A percentile compares a stretch with the other conserved stretches of the same genome.
These are phyloP conservation scores for Arabis hirsuta DNA, from an alignment of 345 rosid species.

Conservation along the genomic window DNA sequence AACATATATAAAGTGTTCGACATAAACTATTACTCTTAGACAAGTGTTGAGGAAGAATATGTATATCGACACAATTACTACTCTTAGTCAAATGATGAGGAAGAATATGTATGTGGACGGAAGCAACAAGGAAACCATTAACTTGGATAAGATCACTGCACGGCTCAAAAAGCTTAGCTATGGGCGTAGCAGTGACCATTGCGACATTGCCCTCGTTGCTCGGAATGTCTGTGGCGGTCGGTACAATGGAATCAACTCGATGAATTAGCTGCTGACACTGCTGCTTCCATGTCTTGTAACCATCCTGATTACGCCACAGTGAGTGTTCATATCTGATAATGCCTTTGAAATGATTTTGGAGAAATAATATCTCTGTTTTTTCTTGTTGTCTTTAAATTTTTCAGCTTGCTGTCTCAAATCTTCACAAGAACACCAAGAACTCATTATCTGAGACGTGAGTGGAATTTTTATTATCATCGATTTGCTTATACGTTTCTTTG, in stretches of 20 bases:
- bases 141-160: slow-evolving; percentile 95
- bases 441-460: slow-evolving; percentile 96
- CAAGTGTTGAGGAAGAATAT: too few relatives aligned
- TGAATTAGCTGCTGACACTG: slow-evolving; percentile 96
- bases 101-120: slow-evolving; percentile 84
- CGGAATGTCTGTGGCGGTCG: slow-evolving; percentile 98
- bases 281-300: slow-evolving; percentile 93
- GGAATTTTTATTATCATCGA: not conserved
- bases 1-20: too few relatives aligned
- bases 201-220: slow-evolving; percentile 89
- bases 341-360: too few relatives aligned
- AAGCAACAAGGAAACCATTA: slow-evolving; percentile 72
- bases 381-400: slow-evolving; percentile 1
- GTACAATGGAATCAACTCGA: slow-evolving; percentile 94
- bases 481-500: not conserved
- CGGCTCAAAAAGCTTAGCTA: slow-evolving; percentile 92
- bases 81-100: too few relatives aligned
- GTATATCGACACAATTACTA: too few relatives aligned
- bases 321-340: slow-evolving; percentile 29
- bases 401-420: slow-evolving; percentile 94
- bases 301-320: slow-evolving; percentile 98
- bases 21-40: too few relatives aligned
- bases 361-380: too few relatives aligned
- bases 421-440: slow-evolving; percentile 93
- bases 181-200: slow-evolving; percentile 92